phyloP scores from a whole-genome alignment of 331 rosid genomes.

The Quercus tomentella region DNA sequence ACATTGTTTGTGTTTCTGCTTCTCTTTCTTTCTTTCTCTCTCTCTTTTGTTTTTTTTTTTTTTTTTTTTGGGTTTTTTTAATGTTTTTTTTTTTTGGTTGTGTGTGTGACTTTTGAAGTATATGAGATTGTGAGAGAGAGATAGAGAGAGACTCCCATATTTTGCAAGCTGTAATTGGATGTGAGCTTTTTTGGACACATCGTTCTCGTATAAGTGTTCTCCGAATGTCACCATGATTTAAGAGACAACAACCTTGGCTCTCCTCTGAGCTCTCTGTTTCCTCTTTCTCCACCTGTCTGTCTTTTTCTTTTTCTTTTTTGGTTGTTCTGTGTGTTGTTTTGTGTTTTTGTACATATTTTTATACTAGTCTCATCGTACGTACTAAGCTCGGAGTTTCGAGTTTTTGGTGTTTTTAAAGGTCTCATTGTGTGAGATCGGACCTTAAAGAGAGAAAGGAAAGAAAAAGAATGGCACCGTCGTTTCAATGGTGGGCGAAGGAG shows the following conservation, averaged over 20 bases:
- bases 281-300: conserved; percentile 2
- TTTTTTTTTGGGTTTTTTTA: too few relatives aligned
- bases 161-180: conserved; percentile 55
- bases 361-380: background rate
- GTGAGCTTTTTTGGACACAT: conserved; percentile 35
- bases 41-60: too few relatives aligned
- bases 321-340: background rate
- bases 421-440: conserved; percentile 25
- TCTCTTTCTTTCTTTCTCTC: background rate
- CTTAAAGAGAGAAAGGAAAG: background rate
- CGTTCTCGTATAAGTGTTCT: conserved; percentile 28
- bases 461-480: conserved; percentile 53
- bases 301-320: background rate
- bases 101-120: background rate
- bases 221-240: conserved; percentile 53
- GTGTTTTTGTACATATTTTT: background rate
- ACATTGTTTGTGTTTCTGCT: background rate
- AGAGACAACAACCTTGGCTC: background rate
- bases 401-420: too few relatives aligned
- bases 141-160: conserved; percentile 5
- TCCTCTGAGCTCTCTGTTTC: conserved; percentile 3
- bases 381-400: too few relatives aligned
- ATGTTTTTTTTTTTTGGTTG: too few relatives aligned
- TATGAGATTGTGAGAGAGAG: background rate
- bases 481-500: conserved; percentile 69